Base-by-base conservation (phyloP, 2,329 filamentous ascomycete genomes). In the Cryphonectria nitschkei region DNA sequence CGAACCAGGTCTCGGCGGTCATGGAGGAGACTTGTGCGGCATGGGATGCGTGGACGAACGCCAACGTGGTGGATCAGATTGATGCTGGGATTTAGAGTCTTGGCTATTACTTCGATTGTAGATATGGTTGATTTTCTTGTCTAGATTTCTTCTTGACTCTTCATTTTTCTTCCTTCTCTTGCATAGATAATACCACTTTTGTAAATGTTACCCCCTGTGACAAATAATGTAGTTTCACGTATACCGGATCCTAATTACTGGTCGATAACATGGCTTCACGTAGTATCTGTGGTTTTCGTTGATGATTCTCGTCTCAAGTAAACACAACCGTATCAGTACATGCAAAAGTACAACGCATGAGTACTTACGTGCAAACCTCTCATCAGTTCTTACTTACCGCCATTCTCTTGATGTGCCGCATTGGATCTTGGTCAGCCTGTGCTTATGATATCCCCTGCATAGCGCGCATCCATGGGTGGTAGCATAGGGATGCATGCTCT, bases 21-120 rank as follows among this genome's bases (percentile, higher is more conserved):
- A 39, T 61, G 34, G 32, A 34, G 26, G 29, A 61, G 58, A 61
- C 58, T 13, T 61, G 58, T 39, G 34, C 29, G 11, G 58, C 14
- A 2, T 61, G 58, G 58, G 58, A 61, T 34, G 26, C 19, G 32
- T 61, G 58, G 58, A 61, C 58, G 19, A 61, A 13, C 11, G 8
- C 58, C 19, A 32, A 61, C 7, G 34, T 39, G 29, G 58, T 61
- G 19, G 58, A 61, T 34, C 58, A 61, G 58, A 61, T 61, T 39
- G 58, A 61, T 34, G 58, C 58, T 61, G 58, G 58, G 1, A 61
- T 61, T 2, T 61, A 61, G 22, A 50, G 6, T 11, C 2, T 50
- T 50, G 37, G 37, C 37, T 39, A 26, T 26, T 37, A 39, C 9
- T n/a, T 50, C 2, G 7, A 34, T n/a, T 50, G 46, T 50, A 50